Evolutionary conservation across 2,329 filamentous ascomycete genomes (phyloP), one percentile per base, ranked within the genome.

Genomic region (Pyricularia grisea): DNA sequence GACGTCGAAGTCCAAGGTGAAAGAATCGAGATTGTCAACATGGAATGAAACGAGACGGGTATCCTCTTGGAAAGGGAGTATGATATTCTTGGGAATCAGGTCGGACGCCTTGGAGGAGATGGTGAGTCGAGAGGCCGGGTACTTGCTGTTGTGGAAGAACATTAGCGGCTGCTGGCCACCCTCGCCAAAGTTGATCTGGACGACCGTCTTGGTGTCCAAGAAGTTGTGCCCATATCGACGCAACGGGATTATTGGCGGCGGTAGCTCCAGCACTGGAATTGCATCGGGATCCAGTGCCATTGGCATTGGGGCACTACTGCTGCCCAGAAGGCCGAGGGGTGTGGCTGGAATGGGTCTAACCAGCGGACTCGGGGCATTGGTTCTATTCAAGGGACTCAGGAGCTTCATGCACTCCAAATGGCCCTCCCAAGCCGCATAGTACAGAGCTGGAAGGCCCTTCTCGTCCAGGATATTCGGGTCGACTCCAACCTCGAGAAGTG

Each of bases 381-480:
- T 63, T 31, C 67, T 64, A 76, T 85, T 85, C 73, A 83, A 83
- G 1, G 89, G 87, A 4, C 89, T 89, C 36, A 99, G 86, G 9
- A 97, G 84, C 75, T 90, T 90, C 92, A 99, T 97, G 80, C 95
- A 98, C 75, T 94, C 91, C 68, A 98, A 81, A 76, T 98, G 92
- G 0, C 95, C 95, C 80, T 99, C 95, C 95, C 95, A 99, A 0
- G 93, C 94, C 17, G 95, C 95, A 79, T 99, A 99, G 79, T 99
- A 99, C 89, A 98, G 93, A 31, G 95, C 94, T 2, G 94, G 93
- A 4, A 98, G 85, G 20, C 89, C 90, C 77, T 98, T 99, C 79
- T 99, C 95, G 76, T 99, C 95, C 63, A 92, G 81, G 68, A 93
- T 91, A 72, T 89, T 90, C 0, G 91, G 87, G 74, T 96, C 88